Evolutionary conservation across 2,329 filamentous ascomycete genomes (phyloP), one percentile per base, ranked within the genome.

Genomic region (Colletotrichum theobromicola): DNA sequence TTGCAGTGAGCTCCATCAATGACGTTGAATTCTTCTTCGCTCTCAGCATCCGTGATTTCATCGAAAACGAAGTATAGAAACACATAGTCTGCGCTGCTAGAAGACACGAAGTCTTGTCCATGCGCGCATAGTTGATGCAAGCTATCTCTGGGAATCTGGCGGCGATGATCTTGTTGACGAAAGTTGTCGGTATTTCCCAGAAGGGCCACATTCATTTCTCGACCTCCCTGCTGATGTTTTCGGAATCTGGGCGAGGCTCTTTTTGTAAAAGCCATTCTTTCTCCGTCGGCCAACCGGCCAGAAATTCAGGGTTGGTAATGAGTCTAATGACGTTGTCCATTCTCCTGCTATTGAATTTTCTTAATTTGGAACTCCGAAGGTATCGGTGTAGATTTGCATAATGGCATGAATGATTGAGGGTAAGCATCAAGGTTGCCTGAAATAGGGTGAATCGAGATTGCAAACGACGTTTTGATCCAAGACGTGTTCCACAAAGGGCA

Each of bases 221-320:
- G n/a, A n/a, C 42, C 42, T 50, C 42, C 0, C 0, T 50, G 0
- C 24, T 21, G 1, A 50, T 1, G 42, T 6, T 50, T 21, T 50
- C 42, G n/a, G 42, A 50, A 21, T 50, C 10, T 13, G n/a, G n/a
- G 2, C 24, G 42, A n/a, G 24, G 42, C 42, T 50, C 42, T 21
- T 21, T n/a, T 0, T 2, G 42, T n/a, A n/a, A 50, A 21, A 12
- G n/a, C 6, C n/a, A 50, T 50, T 12, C 42, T 50, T 50, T 50
- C 10, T 21, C 42, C 2, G n/a, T n/a, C 42, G 42, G n/a, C 42
- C 42, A 50, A 1, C 3, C 5, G n/a, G n/a, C 42, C n/a, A 50
- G 3, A 50, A 50, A 50, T 10, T 21, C 42, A 12, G 42, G 42
- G 1, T 21, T 50, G 1, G 42, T 21, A n/a, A 50, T n/a, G n/a